Conservation (phyloP, 1,284 basidiomycete species). For the Gomphus bonarii region DNA sequence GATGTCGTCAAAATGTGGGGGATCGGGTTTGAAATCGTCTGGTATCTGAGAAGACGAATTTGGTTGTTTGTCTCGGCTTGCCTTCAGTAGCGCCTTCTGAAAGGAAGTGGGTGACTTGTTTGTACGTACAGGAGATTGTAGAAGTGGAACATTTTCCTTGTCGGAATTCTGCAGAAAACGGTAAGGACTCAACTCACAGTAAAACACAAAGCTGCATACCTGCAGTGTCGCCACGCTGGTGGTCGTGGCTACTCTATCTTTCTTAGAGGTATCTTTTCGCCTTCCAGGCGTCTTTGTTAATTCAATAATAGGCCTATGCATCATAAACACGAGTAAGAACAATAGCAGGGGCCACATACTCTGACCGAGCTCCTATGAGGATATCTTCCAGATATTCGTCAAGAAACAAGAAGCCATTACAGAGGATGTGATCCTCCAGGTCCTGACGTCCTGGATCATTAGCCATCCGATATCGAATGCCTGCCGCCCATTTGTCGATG, state of each 20-base stretch:
- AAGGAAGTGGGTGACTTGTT: conserved; percentile 19
- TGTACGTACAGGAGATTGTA: conserved; percentile 12
- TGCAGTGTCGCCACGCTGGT: conserved; percentile 41
- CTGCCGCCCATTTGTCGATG: conserved; percentile 49
- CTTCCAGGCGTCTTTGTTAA: conserved; percentile 76
- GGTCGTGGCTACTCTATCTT: conserved; percentile 32
- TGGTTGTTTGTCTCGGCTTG: not conserved
- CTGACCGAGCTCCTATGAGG: conserved; percentile 49
- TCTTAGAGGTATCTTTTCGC: conserved; percentile 44
- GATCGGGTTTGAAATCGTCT: not conserved
- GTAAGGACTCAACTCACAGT: not conserved
- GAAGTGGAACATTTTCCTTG: conserved; percentile 35
- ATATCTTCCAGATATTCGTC: conserved; percentile 70
- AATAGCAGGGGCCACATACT: conserved; percentile 31
- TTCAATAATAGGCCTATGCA: conserved; percentile 64
- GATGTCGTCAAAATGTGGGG: not conserved
- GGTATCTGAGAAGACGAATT: not conserved
- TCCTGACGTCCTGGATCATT: conserved; percentile 59
- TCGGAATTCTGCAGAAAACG: conserved; percentile 3
- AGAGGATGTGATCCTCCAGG: conserved; percentile 63
- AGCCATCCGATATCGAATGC: conserved; percentile 46
- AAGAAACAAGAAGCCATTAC: conserved; percentile 65
- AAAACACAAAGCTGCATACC: conserved; percentile 26
- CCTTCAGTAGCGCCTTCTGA: conserved; percentile 31
- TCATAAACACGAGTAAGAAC: not conserved